phyloP scores from a whole-genome alignment of 257 asterid species.

The Gardenia jasminoides region DNA sequence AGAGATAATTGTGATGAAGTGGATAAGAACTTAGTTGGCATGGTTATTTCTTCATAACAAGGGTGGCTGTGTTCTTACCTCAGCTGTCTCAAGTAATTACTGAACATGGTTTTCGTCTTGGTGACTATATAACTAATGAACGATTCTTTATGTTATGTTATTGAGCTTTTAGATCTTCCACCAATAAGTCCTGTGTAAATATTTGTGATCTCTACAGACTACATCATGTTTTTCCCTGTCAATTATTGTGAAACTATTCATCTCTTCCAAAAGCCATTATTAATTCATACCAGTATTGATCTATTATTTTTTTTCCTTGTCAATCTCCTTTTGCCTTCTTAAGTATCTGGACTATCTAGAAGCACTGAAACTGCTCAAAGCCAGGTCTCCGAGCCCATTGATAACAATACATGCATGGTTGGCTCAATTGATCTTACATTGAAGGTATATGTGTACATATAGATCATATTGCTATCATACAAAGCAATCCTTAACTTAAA shows the following conservation, averaged over 20 bases:
- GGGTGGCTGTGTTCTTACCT: not conserved
- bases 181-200: not conserved
- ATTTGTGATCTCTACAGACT: not conserved
- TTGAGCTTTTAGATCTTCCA: not conserved
- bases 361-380: slow-evolving; percentile 72
- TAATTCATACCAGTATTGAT: not conserved
- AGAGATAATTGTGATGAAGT: not conserved
- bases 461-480: too few relatives aligned
- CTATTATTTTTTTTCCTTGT: not conserved
- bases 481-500: too few relatives aligned
- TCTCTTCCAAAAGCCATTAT: not conserved
- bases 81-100: not conserved
- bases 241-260: not conserved
- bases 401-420: too few relatives aligned
- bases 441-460: too few relatives aligned
- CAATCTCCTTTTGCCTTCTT: slow-evolving; percentile 4
- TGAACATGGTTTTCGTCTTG: not conserved
- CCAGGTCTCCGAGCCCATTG: slow-evolving; percentile 98
- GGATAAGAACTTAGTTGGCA: not conserved
- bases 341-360: slow-evolving; percentile 92
- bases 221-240: not conserved
- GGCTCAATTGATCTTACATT: too few relatives aligned
- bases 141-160: not conserved
- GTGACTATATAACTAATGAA: not conserved
- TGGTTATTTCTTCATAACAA: not conserved